These are phyloP conservation scores for Miamiensis avidus DNA, from an alignment of 169 alveolate species.

Conservation along the genomic window DNA sequence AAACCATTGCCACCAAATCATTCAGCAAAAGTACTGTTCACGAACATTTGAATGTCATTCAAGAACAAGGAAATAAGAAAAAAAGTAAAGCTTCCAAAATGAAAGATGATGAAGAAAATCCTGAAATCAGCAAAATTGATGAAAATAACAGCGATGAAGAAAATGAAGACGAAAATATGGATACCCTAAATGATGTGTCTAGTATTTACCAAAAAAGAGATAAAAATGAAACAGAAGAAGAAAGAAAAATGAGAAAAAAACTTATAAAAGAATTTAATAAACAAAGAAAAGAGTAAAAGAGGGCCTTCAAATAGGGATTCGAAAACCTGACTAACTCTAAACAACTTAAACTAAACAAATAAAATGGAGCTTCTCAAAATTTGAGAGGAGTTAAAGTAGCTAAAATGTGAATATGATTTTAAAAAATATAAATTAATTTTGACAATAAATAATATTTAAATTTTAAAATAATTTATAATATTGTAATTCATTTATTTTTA, in stretches of 20 bases:
- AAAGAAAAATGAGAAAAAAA: slow-evolving; percentile 17
- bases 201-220: slow-evolving; percentile 5
- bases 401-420: not conserved
- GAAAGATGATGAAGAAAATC: slow-evolving; percentile 12
- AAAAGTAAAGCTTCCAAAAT: not conserved
- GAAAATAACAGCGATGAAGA: not conserved
- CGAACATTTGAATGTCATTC: slow-evolving; percentile 10
- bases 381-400: not conserved
- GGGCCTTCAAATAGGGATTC: slow-evolving; percentile 10
- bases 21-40: slow-evolving; percentile 21
- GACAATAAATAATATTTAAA: no score
- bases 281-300: slow-evolving; percentile 15
- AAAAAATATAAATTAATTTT: no score
- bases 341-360: no score
- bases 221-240: slow-evolving; percentile 25
- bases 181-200: slow-evolving; percentile 1
- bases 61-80: slow-evolving; percentile 4
- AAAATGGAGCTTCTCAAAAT: not conserved
- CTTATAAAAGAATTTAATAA: slow-evolving; percentile 8
- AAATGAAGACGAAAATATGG: slow-evolving; percentile 15
- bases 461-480: no score
- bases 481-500: no score
- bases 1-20: slow-evolving; percentile 14
- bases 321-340: not conserved
- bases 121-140: not conserved